phyloP scores from a whole-genome alignment of 2,329 filamentous ascomycete genomes.

The Xylariomycetidae sp. region DNA sequence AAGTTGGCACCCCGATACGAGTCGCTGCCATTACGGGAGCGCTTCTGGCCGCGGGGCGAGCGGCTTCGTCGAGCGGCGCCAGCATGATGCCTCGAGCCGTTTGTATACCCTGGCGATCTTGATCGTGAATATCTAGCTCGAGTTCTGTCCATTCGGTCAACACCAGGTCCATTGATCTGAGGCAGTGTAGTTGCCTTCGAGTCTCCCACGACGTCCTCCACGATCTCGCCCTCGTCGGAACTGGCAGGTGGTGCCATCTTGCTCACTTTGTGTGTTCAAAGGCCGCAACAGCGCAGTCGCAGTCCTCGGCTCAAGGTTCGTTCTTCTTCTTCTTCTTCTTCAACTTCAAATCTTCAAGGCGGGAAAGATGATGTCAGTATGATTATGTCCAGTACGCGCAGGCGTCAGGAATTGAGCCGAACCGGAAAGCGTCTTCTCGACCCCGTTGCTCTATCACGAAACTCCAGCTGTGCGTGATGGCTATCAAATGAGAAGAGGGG shows the following conservation, averaged over 20 bases:
- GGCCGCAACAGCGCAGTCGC: conserved; percentile 13
- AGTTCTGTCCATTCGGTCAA: conserved; percentile 90
- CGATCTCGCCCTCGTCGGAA: conserved; percentile 83
- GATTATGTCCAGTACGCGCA: conserved; percentile 15
- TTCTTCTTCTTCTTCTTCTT: too few relatives aligned
- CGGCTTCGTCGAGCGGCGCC: conserved; percentile 44
- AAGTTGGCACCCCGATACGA: conserved; percentile 32
- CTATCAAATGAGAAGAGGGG: too few relatives aligned
- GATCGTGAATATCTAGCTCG: conserved; percentile 52
- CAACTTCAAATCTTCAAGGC: conserved; percentile 20
- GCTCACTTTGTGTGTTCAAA: conserved; percentile 23
- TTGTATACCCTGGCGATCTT: conserved; percentile 45
- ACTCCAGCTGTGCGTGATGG: too few relatives aligned
- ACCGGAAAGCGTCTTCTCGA: conserved; percentile 28
- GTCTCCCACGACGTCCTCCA: conserved; percentile 60
- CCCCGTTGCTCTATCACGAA: too few relatives aligned
- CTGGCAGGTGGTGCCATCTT: conserved; percentile 41
- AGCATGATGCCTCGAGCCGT: conserved; percentile 33
- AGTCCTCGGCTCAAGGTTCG: too few relatives aligned
- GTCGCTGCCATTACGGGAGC: conserved; percentile 58
- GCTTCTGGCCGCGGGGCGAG: conserved; percentile 63
- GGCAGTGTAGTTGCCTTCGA: conserved; percentile 84
- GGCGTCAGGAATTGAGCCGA: conserved; percentile 29
- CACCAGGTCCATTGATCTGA: conserved; percentile 68
- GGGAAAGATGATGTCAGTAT: conserved; percentile 23